phyloP scores from a whole-genome alignment of 129 eudicot genomes.

The Flaveria bidentis region DNA sequence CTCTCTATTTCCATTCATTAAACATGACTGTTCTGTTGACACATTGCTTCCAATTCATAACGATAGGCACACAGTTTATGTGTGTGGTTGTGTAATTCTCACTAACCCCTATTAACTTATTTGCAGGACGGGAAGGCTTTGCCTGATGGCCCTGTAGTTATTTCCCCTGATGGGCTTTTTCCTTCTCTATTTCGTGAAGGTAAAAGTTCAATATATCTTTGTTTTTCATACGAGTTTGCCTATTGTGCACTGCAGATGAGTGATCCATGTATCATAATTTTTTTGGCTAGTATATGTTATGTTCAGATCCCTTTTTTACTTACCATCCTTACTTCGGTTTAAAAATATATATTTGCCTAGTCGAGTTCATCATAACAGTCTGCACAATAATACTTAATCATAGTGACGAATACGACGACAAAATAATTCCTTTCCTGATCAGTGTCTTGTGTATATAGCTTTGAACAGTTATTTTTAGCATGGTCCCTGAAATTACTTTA shows the following conservation, averaged over 20 bases:
- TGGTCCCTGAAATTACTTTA: conserved; percentile 21
- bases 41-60: neutral
- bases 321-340: neutral
- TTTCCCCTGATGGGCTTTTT: conserved; percentile 96
- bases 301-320: neutral
- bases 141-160: conserved; percentile 97
- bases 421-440: neutral
- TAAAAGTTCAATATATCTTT: conserved; percentile 28
- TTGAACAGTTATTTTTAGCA: neutral
- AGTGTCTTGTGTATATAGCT: neutral
- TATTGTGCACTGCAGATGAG: neutral
- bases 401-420: neutral
- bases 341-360: neutral
- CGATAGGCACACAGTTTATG: neutral
- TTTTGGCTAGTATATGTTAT: neutral
- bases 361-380: neutral
- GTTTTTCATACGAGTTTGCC: neutral
- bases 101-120: conserved; percentile 11
- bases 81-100: neutral
- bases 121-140: conserved; percentile 88
- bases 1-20: conserved; percentile 19
- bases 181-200: conserved; percentile 98
- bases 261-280: neutral
- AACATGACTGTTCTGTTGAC: neutral
- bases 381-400: neutral